Percentiles rank a stretch among this genome's conserved stretches.
Conservation (phyloP, 768 basidiomycete genomes). For the Tephrocybe sp. region DNA sequence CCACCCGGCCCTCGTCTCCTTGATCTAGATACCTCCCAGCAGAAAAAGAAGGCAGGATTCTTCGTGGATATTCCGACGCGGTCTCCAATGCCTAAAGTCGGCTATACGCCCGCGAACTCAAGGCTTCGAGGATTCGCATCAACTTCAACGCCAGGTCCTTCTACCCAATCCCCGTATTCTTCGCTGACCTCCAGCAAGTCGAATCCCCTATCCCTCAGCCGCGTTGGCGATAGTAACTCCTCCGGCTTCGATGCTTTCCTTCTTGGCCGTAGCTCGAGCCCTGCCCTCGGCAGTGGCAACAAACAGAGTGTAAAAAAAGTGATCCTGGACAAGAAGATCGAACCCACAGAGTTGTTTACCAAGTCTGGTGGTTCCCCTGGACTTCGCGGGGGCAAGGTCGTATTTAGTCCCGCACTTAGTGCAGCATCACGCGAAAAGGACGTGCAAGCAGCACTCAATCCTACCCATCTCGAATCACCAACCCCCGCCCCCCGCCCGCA, state of each 20-base stretch:
- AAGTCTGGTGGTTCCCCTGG: conserved; percentile 47
- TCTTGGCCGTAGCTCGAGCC: conserved; percentile 55
- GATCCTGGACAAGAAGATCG: conserved; percentile 81
- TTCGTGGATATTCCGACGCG: conserved; percentile 76
- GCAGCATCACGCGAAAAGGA: conserved; percentile 77
- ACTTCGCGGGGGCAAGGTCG: conserved; percentile 50
- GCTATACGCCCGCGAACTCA: conserved; percentile 64
- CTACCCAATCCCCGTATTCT: conserved; percentile 36
- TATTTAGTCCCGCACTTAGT: conserved; percentile 73
- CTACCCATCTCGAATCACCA: conserved; percentile 31
- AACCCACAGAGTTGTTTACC: conserved; percentile 65
- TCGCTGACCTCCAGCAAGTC: conserved; percentile 56
- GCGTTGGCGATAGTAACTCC: conserved; percentile 41
- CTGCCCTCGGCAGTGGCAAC: conserved; percentile 64
- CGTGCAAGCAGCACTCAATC: conserved; percentile 35
- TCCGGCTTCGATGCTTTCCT: conserved; percentile 63
- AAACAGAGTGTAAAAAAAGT: conserved; percentile 91
- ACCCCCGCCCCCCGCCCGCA: conserved; percentile 35
- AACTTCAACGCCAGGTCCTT: conserved; percentile 39
- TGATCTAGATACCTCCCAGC: conserved; percentile 52
- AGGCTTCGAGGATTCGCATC: conserved; percentile 71
- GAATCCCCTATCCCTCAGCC: conserved; percentile 52
- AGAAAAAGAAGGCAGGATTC: conserved; percentile 76
- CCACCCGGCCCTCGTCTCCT: conserved; percentile 66
- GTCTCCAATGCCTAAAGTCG: conserved; percentile 65